Percentiles rank a stretch among this genome's conserved stretches.
Conservation (phyloP, 2,329 filamentous ascomycete species). For the Colletotrichum melonis region DNA sequence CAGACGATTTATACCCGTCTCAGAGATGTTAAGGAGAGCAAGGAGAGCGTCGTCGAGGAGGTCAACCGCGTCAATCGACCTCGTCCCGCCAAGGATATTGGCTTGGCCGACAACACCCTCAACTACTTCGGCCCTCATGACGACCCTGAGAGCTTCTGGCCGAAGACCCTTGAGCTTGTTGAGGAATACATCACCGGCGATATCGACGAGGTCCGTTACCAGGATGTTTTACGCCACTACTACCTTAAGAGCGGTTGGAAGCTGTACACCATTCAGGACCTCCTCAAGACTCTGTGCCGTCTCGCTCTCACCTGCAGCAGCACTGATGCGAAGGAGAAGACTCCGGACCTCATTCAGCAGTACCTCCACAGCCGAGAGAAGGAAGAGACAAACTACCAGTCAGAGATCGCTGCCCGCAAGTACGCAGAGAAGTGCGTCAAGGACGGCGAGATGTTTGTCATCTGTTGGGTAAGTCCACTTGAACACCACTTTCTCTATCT, state of each 20-base stretch:
- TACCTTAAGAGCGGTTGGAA: slow-evolving; percentile 94
- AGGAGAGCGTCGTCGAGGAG: slow-evolving; percentile 77
- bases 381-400: slow-evolving; percentile 88
- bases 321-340: slow-evolving; percentile 91
- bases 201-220: slow-evolving; percentile 84
- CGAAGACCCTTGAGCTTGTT: slow-evolving; percentile 85
- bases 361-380: slow-evolving; percentile 85
- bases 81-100: slow-evolving; percentile 86
- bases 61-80: slow-evolving; percentile 78
- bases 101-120: slow-evolving; percentile 81
- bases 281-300: slow-evolving; percentile 83
- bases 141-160: slow-evolving; percentile 79
- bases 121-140: slow-evolving; percentile 80
- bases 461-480: slow-evolving; percentile 80
- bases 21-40: slow-evolving; percentile 83
- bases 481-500: too few relatives aligned
- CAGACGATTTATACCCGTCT: slow-evolving; percentile 90
- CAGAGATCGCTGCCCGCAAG: slow-evolving; percentile 90
- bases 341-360: slow-evolving; percentile 86
- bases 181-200: slow-evolving; percentile 88
- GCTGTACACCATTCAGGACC: slow-evolving; percentile 91
- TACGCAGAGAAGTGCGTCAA: slow-evolving; percentile 93
- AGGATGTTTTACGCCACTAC: slow-evolving; percentile 91
- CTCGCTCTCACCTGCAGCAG: slow-evolving; percentile 87
- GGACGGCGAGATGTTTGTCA: slow-evolving; percentile 90